Evolutionary conservation across 352 stramenopile species (phyloP).

Genomic region (Phytophthora palmivora): DNA sequence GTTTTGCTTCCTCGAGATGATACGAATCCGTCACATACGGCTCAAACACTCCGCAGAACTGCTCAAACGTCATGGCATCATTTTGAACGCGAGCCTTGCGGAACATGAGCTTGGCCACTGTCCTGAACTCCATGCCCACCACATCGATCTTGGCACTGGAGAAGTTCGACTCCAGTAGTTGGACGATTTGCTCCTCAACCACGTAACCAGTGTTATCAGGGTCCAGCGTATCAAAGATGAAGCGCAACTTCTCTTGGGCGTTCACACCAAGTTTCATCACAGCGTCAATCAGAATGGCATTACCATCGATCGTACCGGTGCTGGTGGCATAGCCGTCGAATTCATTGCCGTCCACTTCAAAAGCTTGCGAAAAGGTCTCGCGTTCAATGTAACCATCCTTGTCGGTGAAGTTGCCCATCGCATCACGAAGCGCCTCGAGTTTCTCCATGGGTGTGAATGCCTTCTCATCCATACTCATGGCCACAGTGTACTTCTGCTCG

Average conservation of each 20-base stretch:
- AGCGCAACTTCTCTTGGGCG: constrained; percentile 70
- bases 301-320: constrained; percentile 65
- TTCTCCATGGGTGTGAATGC: constrained; percentile 54
- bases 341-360: constrained; percentile 62
- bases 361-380: constrained; percentile 72
- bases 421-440: constrained; percentile 65
- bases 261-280: constrained; percentile 73
- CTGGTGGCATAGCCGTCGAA: constrained; percentile 57
- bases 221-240: constrained; percentile 85
- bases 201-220: constrained; percentile 50
- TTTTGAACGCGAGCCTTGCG: constrained; percentile 56
- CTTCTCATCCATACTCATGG: constrained; percentile 60
- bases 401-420: constrained; percentile 65
- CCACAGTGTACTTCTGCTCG: constrained; percentile 65
- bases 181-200: constrained; percentile 57
- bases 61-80: constrained; percentile 62
- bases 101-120: constrained; percentile 72
- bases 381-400: constrained; percentile 69
- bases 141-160: constrained; percentile 74
- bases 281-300: constrained; percentile 75
- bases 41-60: constrained; percentile 69
- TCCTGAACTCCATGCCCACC: constrained; percentile 67
- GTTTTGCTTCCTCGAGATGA: constrained; percentile 44
- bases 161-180: constrained; percentile 73
- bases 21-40: constrained; percentile 66